Evolutionary conservation across 805 yeast genomes (phyloP), one percentile per base, ranked within the genome.

Genomic region (Cyberlindnera subsufficiens): DNA sequence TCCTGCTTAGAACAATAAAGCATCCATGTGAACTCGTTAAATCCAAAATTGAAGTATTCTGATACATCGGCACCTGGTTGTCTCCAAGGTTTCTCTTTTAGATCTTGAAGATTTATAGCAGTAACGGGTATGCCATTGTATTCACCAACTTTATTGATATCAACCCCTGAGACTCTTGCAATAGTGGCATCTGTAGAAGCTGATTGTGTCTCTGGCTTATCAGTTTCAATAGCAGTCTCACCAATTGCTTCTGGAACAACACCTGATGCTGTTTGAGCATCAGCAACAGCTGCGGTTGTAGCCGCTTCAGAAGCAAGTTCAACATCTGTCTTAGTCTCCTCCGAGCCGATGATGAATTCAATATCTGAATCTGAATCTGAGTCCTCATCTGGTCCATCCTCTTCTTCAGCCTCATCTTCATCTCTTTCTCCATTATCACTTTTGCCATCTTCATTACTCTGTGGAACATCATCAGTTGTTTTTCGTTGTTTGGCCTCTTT

Each of bases 11-110:
- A 72, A 53, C 96, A 81, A 65, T 93, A 93, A 19, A 90, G 88
- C 42, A 85, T 80, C 99, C 99, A 93, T 14, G 97, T 85, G 51
- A 86, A 76, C 67, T 93, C 99, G 60, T 93, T 96, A 59, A 93
- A 93, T 2, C 99, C 99, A 58, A 80, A 93, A 66, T 93, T 93
- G 72, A 93, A 93, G 64, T 89, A 95, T 63, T 93, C 98, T 7
- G 95, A 77, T 33, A 87, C 67, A 64, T 93, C 97, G 4, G 96
- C 96, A 32, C 98, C 99, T 1, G 98, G 97, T 50, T 86, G 80
- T 59, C 99, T 77, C 99, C 99, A 93, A 8, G 99, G 99, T 66
- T 95, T 95, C 51, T 89, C 96, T 50, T 86, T 88, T 38, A 90
- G 67, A 42, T 81, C 83, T 46, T 84, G 91, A 10, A 91, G 72